phyloP scores from a whole-genome alignment of 2,329 filamentous ascomycete species.

The Xylariaceae sp. region DNA sequence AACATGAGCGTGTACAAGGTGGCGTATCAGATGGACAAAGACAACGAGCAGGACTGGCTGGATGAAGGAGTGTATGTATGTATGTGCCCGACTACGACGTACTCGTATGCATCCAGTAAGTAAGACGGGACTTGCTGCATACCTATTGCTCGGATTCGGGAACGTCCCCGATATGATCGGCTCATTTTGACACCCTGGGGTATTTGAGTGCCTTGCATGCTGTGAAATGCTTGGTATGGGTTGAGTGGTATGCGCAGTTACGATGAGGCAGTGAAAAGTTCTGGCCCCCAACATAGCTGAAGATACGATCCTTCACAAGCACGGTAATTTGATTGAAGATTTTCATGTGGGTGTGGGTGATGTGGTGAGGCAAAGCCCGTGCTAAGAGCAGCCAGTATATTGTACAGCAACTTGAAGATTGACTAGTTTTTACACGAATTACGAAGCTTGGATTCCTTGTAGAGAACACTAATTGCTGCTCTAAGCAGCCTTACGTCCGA shows the following conservation, averaged over 20 bases:
- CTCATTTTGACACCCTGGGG: neutral
- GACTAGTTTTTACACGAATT: neutral
- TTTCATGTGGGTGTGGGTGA: too few species aligned
- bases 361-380: too few species aligned
- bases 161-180: neutral
- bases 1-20: neutral
- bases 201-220: neutral
- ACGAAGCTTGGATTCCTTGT: neutral
- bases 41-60: neutral
- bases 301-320: neutral
- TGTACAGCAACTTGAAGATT: too few species aligned
- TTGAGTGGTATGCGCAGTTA: neutral
- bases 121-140: neutral
- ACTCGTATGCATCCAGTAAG: neutral
- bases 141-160: neutral
- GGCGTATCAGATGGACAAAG: neutral
- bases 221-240: neutral
- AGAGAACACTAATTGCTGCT: neutral
- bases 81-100: neutral
- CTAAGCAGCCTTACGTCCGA: conserved; percentile 2
- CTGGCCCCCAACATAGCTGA: neutral
- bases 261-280: neutral
- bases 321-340: too few species aligned
- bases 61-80: neutral
- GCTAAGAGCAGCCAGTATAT: too few species aligned